Evolutionary conservation across 2,329 filamentous ascomycete species (phyloP).

Genomic region (Aspergillus felis): DNA sequence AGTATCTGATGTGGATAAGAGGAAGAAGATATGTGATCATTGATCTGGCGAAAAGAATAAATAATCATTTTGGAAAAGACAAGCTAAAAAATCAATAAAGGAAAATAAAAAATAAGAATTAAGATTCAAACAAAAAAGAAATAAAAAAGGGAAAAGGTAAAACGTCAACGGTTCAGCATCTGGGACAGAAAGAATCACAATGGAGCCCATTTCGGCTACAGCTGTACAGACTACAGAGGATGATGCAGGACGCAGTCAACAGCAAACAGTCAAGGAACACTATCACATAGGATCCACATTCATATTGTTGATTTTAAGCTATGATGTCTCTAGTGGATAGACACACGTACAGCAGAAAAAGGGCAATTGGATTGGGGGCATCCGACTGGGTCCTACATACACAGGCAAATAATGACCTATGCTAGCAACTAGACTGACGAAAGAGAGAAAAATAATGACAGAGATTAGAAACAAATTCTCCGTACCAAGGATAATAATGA

Average conservation of each 20-base stretch:
- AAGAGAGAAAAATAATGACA: constrained; percentile 12
- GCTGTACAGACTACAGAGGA: constrained; percentile 27
- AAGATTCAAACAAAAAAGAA: constrained; percentile 17
- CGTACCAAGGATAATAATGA: constrained; percentile 1
- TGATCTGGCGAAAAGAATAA: constrained; percentile 30
- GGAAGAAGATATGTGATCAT: constrained; percentile 28
- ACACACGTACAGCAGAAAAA: constrained; percentile 10
- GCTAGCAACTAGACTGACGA: constrained; percentile 5
- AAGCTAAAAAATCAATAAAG: constrained; percentile 1
- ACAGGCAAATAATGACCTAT: constrained; percentile 14
- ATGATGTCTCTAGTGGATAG: constrained; percentile 17
- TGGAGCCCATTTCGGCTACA: constrained; percentile 32
- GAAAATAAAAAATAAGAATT: constrained; percentile 7
- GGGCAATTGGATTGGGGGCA: constrained; percentile 21
- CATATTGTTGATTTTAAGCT: constrained; percentile 10
- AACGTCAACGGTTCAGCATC: constrained; percentile 31
- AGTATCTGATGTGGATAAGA: constrained; percentile 28
- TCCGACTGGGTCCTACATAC: constrained; percentile 19
- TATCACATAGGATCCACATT: constrained; percentile 20
- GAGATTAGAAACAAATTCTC: neutral
- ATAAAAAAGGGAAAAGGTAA: constrained; percentile 5
- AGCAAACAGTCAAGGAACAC: constrained; percentile 35
- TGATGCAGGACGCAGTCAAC: constrained; percentile 28
- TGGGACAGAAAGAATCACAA: constrained; percentile 11
- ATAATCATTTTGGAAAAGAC: constrained; percentile 1